phyloP scores from a whole-genome alignment of 345 rosid genomes.

The Lepidium didymum region DNA sequence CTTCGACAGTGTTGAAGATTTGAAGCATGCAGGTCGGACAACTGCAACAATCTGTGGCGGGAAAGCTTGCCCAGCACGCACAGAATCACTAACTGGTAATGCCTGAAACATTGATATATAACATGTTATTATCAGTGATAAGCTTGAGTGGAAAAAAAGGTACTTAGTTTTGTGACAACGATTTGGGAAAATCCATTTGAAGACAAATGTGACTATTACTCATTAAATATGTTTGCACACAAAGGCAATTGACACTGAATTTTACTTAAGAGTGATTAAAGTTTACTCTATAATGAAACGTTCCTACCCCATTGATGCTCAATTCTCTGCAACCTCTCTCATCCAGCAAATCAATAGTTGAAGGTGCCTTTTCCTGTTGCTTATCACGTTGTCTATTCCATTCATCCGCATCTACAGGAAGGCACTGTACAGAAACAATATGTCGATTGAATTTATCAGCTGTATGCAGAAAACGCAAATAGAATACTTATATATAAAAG shows the following conservation, averaged over 20 bases:
- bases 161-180: background rate
- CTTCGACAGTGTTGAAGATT: slow-evolving; percentile 28
- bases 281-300: background rate
- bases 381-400: slow-evolving; percentile 48
- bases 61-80: slow-evolving; percentile 44
- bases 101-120: slow-evolving; percentile 33
- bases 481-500: background rate
- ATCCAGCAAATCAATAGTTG: slow-evolving; percentile 51
- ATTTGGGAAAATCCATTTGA: background rate
- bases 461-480: background rate
- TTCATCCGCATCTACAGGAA: slow-evolving; percentile 27
- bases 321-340: slow-evolving; percentile 39
- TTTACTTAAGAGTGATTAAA: background rate
- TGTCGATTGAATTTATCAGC: background rate
- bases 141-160: background rate
- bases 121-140: background rate
- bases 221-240: background rate
- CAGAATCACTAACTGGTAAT: slow-evolving; percentile 32
- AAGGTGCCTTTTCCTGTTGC: slow-evolving; percentile 43
- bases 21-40: slow-evolving; percentile 48
- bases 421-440: slow-evolving; percentile 33
- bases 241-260: background rate
- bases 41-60: slow-evolving; percentile 59
- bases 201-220: background rate
- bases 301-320: slow-evolving; percentile 51